Base-by-base conservation (phyloP, 2,329 filamentous ascomycete species). In the Xylariaceae sp. region DNA sequence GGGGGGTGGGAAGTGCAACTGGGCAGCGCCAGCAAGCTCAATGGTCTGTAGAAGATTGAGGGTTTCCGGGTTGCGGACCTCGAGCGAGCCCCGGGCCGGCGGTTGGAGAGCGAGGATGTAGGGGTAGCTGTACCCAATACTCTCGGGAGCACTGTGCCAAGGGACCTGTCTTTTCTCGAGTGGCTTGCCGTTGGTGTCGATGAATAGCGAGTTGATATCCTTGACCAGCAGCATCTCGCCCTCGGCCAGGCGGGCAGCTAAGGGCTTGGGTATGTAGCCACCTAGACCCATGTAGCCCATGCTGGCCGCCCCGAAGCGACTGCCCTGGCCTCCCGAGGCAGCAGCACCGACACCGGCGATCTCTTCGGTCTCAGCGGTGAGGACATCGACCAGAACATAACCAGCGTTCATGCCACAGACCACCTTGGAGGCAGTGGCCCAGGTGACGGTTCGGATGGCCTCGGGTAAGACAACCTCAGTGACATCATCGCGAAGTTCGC, bases 231-330 rank as follows among this genome's bases (percentile, higher is more conserved):
- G 70, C 63, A 97, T 80, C 67, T 96, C 81, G 4, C 88, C 87
- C 53, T 94, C 87, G 3, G 82, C 80, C 11, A 98, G 75, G 55
- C 85, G 85, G 5, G 91, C 85, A 5, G 88, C 88, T 57, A 98
- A 75, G 6, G 93, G 94, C 60, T 88, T 94, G 2, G 93, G 92
- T 45, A 92, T 88, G 72, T 90, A 93, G 34, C 88, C 87, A 40
- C 88, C 90, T 63, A 97, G 83, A 1, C 92, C 92, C 79, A 97
- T 95, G 62, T 97, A 97, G 36, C 91, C 90, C 89, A 97, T 96
- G 38, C 89, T 88, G 6, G 85, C 86, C 2, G 88, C 86, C 5
- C 89, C 89, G 55, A 96, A 92, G 29, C 90, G 80, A 44, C 82
- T 83, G 2, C 78, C 80, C 54, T 87, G 83, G 2, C 74, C 73